Evolutionary conservation across 495 filamentous ascomycete species (phyloP), one percentile per base, ranked within the genome.

Genomic region (Hypoxylon rickii): DNA sequence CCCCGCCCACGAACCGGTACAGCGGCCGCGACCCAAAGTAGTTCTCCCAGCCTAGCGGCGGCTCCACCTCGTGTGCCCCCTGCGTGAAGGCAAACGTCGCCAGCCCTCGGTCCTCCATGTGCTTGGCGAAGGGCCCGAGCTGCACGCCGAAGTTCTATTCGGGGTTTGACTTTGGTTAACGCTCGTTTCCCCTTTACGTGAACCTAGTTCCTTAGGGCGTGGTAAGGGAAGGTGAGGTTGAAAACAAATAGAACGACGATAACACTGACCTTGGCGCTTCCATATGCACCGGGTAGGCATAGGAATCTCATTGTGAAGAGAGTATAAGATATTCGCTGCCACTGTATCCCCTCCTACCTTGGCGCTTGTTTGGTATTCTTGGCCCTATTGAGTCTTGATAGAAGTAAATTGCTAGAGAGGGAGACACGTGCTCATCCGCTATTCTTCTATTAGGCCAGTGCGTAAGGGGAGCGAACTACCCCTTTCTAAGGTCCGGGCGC

Each of bases 21-120:
- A 79, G 70, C 5, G 79, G 79, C 2, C 70, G 71, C n/a, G 73
- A 51, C 3, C 79, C 79, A 42, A 81, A 83, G 60, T 80, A 83
- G 44, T 79, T 74, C 39, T 76, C 70, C 63, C 79, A 81, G 0
- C 77, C 79, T 16, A 46, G 15, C 2, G 79, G 79, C 8, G 79
- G 74, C 3, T 64, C 69, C 2, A 77, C 74, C 44, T 67, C 58
- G 52, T 78, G 69, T 6, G 56, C 64, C 0, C 77, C 79, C 44
- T 81, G 75, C 38, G 70, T 75, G 59, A 76, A 83, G 39, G 70
- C 49, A 55, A 83, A 83, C 3, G 64, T 66, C 8, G 70, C 76
- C 7, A 72, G 62, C 11, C 69, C 63, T 11, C 78, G 73, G n/a
- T 58, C 50, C 19, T 70, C 62, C 46, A 81, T 59, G 55, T 80